These are phyloP conservation scores for Teunomyces atbi DNA, from an alignment of 805 yeast genomes.

Conservation along the genomic window DNA sequence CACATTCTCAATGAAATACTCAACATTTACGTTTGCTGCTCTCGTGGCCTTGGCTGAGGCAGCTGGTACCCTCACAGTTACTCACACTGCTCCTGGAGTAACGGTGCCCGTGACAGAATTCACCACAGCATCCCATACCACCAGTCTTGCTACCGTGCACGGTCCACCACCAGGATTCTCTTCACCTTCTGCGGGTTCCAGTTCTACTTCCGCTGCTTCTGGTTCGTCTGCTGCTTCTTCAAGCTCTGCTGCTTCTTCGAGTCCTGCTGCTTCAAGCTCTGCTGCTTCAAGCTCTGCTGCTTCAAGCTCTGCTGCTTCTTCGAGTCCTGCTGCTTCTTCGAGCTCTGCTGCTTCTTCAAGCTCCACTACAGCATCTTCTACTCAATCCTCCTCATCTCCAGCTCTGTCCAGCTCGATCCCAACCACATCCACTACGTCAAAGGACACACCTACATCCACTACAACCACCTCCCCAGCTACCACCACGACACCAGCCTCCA, in stretches of 20 bases:
- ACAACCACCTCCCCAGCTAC: conserved; percentile 5
- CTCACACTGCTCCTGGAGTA: conserved; percentile 27
- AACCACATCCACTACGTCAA: conserved; percentile 13
- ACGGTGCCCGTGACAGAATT: conserved; percentile 21
- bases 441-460: conserved; percentile 16
- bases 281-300: conserved; percentile 5
- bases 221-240: conserved; percentile 10
- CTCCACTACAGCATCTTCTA: conserved; percentile 1
- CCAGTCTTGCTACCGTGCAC: conserved; percentile 14
- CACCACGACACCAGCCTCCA: conserved; percentile 7
- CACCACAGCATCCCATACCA: conserved; percentile 16
- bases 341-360: conserved; percentile 5
- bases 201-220: conserved; percentile 7
- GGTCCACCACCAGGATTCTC: conserved; percentile 20
- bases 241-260: conserved; percentile 6
- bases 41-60: conserved; percentile 6
- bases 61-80: conserved; percentile 11
- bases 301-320: conserved; percentile 4
- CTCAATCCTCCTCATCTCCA: conserved; percentile 9
- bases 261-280: not conserved
- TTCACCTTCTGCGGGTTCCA: conserved; percentile 6
- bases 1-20: not conserved
- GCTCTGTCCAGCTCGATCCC: conserved; percentile 11
- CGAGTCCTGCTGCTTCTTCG: conserved; percentile 5
- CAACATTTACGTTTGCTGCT: not conserved